Base-by-base conservation (phyloP, 2,329 filamentous ascomycete genomes). In the Apiospora sp. region DNA sequence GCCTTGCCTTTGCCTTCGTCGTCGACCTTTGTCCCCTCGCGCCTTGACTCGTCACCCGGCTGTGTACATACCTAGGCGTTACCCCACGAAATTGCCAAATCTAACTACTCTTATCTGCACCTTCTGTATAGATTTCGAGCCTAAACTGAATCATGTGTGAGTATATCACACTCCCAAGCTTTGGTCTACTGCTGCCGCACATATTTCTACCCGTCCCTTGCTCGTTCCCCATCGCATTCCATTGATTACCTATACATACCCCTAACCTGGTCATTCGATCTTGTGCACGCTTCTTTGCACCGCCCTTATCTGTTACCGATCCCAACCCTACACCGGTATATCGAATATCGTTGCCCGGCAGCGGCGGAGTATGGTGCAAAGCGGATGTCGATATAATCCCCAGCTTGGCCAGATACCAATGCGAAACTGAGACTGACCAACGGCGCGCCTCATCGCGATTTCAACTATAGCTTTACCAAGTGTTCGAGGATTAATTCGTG, bases 401-500 rank as follows among this genome's bases (percentile, higher is more conserved):
- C 67, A 49, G 27, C 24, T n/a, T 24, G 44, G 48, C 67, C 37
- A 14, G 44, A 51, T 41, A 58, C 49, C 68, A 12, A 70, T 70
- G 68, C 68, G 68, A 34, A 54, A 54, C 22, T 43, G 24, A 51
- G 30, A 51, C 68, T 70, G 49, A 70, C 68, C 46, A 51, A 58
- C 37, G 30, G 46, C 43, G 48, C 49, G 68, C 37, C 22, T 41
- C 22, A 10, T 51, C 68, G 27, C 14, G 24, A 43, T 44, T 8
- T 24, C n/a, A 43, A n/a, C 14, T 34, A 46, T 69, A 69, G 44
- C 67, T 41, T 64, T 64, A 64, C 79, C 78, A 14, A 80, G 77
- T 75, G 76, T 80, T 46, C 76, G 76, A 64, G 68, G 69, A 34
- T 67, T 73, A 70, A 46, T 81, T 67, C 79, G 79, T 74, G 30